Evolutionary conservation across 2,329 filamentous ascomycete genomes (phyloP), one percentile per base, ranked within the genome.

Genomic region (Emmonsiellopsis sp.): DNA sequence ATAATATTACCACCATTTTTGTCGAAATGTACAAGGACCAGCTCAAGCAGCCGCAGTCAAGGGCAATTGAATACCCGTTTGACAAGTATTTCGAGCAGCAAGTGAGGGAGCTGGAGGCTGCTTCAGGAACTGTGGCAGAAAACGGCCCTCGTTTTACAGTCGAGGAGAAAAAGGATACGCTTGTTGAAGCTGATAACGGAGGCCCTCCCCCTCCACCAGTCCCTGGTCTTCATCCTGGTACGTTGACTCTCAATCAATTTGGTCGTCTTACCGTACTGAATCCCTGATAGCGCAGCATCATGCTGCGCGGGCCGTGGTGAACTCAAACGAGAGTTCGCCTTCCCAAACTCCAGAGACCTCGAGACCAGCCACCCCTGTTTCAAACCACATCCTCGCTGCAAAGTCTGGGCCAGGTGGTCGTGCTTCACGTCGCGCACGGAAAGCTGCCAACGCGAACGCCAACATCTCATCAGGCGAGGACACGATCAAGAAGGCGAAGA

Each of bases 51-150:
- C 82, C 87, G 30, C 82, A 92, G 66, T 87, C 84, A 9, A 89
- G 87, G 52, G 77, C 87, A 20, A 78, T 93, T 54, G 82, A 91
- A 66, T 95, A 90, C 72, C 80, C 82, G 50, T 98, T 98, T 67
- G 89, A 94, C 66, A 80, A 86, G 62, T 97, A 96, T 71, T 98
- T 97, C 68, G 89, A 97, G 67, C 87, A 95, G 65, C 90, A 97
- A 72, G 76, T 97, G 57, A 80, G 83, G 59, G 89, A 95, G 67
- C 78, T 98, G 16, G 70, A 72, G 56, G 64, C 68, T 49, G 68
- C 69, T 53, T 67, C 66, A 2, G 69, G 63, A n/a, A 58, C 64
- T 20, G 58, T 63, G 32, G 61, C 62, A 48, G 77, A 81, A 56
- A 73, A 81, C 52, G 78, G 77, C 5, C 58, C 66, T 52, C 62